A percentile compares a stretch with the other conserved stretches of the same genome.
phyloP scores from a whole-genome alignment of 2,329 filamentous ascomycete species.

The Dactylonectria macrodidyma region DNA sequence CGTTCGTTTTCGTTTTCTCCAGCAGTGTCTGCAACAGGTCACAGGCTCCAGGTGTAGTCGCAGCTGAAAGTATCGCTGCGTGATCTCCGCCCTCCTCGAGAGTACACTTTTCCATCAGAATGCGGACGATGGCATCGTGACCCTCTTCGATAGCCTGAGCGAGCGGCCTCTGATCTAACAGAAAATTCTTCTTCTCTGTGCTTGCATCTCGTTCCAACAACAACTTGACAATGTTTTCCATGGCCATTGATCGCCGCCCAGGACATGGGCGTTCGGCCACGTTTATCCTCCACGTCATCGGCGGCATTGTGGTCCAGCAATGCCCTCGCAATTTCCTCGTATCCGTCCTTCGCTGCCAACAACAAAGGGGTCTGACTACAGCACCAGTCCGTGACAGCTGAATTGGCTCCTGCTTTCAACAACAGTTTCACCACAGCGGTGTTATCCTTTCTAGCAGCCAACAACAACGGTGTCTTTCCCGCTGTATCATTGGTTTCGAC shows the following conservation, averaged over 20 bases:
- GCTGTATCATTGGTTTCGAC: not conserved
- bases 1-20: too few relatives aligned
- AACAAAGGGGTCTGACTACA: not conserved
- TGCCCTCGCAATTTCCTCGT: not conserved
- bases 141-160: not conserved
- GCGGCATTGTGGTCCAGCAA: slow-evolving; percentile 15
- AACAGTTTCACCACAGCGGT: not conserved
- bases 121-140: not conserved
- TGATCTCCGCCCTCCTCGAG: not conserved
- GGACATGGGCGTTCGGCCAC: not conserved
- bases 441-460: not conserved
- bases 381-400: not conserved
- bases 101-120: not conserved
- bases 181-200: not conserved
- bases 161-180: not conserved
- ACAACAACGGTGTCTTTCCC: not conserved
- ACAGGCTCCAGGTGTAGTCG: not conserved
- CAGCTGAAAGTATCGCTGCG: not conserved
- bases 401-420: not conserved
- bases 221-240: not conserved
- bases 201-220: not conserved
- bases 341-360: not conserved
- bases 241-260: not conserved
- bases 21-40: too few relatives aligned
- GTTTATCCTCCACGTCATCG: not conserved